A percentile compares a stretch with the other conserved stretches of the same genome.
Evolutionary conservation across 2,329 filamentous ascomycete genomes (phyloP).

Genomic region (Thielaviopsis ethacetica): DNA sequence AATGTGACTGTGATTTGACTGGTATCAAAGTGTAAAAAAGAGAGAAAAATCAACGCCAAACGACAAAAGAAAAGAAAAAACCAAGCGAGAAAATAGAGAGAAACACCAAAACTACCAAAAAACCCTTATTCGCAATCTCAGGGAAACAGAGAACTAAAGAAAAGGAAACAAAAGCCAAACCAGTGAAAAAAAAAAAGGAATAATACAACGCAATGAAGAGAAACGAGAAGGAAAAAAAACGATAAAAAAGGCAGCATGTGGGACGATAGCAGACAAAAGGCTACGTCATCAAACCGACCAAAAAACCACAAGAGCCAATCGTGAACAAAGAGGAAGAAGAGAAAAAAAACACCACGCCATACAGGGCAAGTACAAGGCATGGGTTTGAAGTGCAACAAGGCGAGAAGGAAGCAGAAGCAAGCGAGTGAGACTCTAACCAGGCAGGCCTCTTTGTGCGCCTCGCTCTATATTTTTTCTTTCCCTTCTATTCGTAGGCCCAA

Average conservation of each 20-base stretch:
- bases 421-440: too few relatives aligned
- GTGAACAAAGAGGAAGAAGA: background rate
- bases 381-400: conserved; percentile 12
- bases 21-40: background rate
- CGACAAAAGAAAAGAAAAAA: background rate
- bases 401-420: background rate
- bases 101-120: background rate
- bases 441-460: too few relatives aligned
- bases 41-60: background rate
- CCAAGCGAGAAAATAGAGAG: background rate
- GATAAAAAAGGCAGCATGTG: background rate
- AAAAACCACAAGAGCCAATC: background rate
- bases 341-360: background rate
- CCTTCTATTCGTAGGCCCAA: background rate
- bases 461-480: background rate
- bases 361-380: conserved; percentile 1
- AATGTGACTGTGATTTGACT: background rate
- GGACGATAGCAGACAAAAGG: conserved; percentile 1
- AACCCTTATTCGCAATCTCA: background rate
- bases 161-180: background rate
- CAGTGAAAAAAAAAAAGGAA: background rate
- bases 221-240: conserved; percentile 5
- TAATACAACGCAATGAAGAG: background rate
- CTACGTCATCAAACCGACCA: background rate
- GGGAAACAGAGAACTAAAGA: background rate